Base-by-base conservation (phyloP, 805 yeast genomes). In the Wilhelminamyces savonicus region DNA sequence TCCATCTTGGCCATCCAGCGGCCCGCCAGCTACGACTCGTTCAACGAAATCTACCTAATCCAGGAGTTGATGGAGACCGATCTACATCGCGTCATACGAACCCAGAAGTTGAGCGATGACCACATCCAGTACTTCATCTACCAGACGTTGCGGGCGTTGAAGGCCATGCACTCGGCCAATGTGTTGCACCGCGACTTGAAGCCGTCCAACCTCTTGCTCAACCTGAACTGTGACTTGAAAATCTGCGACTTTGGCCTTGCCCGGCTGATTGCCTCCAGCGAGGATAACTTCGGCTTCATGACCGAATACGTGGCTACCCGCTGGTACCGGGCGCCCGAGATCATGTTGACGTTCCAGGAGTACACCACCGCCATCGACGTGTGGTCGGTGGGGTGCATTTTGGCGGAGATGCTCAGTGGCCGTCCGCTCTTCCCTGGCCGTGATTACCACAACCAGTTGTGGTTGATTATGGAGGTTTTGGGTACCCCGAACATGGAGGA, bases 301-400 rank as follows among this genome's bases (percentile, higher is more conserved):
- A 90, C 97, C 3, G 97, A 90, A 56, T 90, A 90, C 52, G 97
- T 90, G 25, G 97, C 97, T 7, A 90, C 97, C 3, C 67, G 97
- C 41, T 90, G 97, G 97, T 90, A 90, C 56, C 69, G 97, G 33
- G 97, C 97, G 1, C 97, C 97, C 0, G 97, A 90, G 48, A 87
- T 90, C 52, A 90, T 90, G 97, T 69, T 90, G 28, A 86, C 95
- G 10, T 86, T 88, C 46, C 90, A 87, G 40, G 85, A 82, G 47
- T 90, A 90, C 60, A 83, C 96, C 16, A 83, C 90, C 22, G 96
- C 96, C 21, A 90, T 90, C 48, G 97, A 90, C 57, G 77, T 90
- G 19, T 90, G 97, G 97, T 82, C 94, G 2, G 95, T 87, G 14
- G 97, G 97, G 4, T 90, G 97, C 58, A 90, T 90, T 22, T 63